These are phyloP conservation scores for Hortiboletus campestris DNA, from an alignment of 768 basidiomycete species.

Conservation along the genomic window DNA sequence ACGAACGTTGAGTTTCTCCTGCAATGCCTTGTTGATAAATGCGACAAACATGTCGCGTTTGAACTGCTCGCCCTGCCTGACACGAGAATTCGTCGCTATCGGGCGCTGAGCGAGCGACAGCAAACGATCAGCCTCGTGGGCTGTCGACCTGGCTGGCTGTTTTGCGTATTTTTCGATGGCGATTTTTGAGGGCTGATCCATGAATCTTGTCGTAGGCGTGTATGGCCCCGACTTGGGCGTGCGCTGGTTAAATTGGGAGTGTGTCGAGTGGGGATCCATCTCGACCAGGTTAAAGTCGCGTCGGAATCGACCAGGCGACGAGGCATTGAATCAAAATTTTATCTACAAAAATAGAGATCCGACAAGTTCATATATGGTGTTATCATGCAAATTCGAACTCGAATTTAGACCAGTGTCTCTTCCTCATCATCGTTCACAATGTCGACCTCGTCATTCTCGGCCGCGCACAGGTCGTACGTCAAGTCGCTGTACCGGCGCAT, in stretches of 20 bases:
- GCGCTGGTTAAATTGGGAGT: conserved; percentile 73
- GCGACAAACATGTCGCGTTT: conserved; percentile 82
- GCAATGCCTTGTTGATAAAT: conserved; percentile 78
- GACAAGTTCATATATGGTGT: conserved; percentile 15
- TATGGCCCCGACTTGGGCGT: conserved; percentile 65
- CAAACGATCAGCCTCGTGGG: conserved; percentile 7
- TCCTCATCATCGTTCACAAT: conserved; percentile 32
- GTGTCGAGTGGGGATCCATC: conserved; percentile 80
- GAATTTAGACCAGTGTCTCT: neutral
- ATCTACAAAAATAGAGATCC: neutral
- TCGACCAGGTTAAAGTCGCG: neutral
- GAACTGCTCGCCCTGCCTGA: conserved; percentile 74
- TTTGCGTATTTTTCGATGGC: conserved; percentile 45
- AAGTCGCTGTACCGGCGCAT: conserved; percentile 89
- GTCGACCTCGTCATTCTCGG: conserved; percentile 62
- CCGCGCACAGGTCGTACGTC: conserved; percentile 79
- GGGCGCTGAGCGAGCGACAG: conserved; percentile 42
- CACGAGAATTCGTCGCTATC: conserved; percentile 75
- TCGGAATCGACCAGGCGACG: neutral
- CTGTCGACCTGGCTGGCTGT: conserved; percentile 29
- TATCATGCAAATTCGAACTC: conserved; percentile 10
- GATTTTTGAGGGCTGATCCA: conserved; percentile 41
- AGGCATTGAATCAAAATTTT: neutral
- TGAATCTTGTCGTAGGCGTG: conserved; percentile 43
- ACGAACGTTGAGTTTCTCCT: conserved; percentile 68